Evolutionary conservation across 1,284 basidiomycete genomes (phyloP), one percentile per base, ranked within the genome.

Genomic region (Tylopilus sp.): DNA sequence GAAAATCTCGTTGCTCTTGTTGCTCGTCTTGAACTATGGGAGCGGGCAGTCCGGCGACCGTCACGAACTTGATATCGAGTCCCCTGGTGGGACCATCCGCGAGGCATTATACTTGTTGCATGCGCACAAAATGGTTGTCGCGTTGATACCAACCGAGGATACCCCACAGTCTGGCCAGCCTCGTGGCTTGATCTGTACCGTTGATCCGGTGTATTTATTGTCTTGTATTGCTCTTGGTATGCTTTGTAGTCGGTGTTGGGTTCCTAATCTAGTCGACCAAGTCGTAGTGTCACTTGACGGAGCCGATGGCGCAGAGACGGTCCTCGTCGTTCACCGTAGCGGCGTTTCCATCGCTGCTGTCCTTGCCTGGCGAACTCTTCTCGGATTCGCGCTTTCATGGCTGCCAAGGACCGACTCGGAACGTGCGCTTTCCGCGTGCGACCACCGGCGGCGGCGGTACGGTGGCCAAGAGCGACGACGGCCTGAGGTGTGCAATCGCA

Each of bases 391-490:
- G 76, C 9, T 62, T 65, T 28, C 72, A 78, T 53, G 75, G 74
- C 6, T 70, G 70, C 48, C 66, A 68, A 40, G 77, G 76, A 15
- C 71, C 72, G 3, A 63, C 59, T 26, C 74, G 81, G 18, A 78
- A 74, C 53, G 81, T 83, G 18, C 78, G 80, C 11, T 66, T 86
- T 15, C 70, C 74, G 15, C 72, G 81, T 13, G 81, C 75, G 29
- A 77, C 79, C 16, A 68, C 77, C 2, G 70, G 65, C 50, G 84
- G 84, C 33, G 82, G 83, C 39, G 84, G 84, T 1, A 71, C 78
- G 0, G 77, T 90, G 38, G 76, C 84, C 21, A 81, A 76, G 58
- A 82, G 75, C 55, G 79, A 81, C 51, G 86, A 89, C 56, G 82
- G 81, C 1, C 58, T 59, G 28, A 71, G 80, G 55, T 86, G 84